These are phyloP conservation scores for Exophiala viscosa DNA, from an alignment of 2,329 filamentous ascomycete genomes.

Conservation along the genomic window DNA sequence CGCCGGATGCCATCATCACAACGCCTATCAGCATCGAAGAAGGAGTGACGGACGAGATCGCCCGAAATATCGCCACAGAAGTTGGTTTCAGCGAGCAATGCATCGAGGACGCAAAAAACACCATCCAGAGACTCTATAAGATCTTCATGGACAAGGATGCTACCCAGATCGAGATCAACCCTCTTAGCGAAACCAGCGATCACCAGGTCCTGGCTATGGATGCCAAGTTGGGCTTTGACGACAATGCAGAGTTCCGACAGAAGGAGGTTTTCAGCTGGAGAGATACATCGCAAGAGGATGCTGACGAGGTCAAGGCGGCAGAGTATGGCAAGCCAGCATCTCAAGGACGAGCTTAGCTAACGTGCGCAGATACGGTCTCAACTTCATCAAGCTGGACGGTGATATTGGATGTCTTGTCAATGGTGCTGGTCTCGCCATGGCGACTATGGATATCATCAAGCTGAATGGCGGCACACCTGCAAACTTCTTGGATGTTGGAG, in stretches of 20 bases:
- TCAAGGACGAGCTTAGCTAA: constrained; percentile 6
- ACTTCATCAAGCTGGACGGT: constrained; percentile 99
- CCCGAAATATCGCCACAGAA: constrained; percentile 80
- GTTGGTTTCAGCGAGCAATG: constrained; percentile 98
- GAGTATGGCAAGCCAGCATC: constrained; percentile 53
- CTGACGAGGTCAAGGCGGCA: constrained; percentile 95
- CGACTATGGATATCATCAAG: constrained; percentile 99
- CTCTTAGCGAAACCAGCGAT: constrained; percentile 94
- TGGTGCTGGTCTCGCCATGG: constrained; percentile 98
- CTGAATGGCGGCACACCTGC: constrained; percentile 92
- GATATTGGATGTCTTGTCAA: constrained; percentile 96
- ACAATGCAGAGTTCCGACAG: constrained; percentile 98
- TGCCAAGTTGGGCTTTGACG: constrained; percentile 97
- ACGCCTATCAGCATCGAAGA: constrained; percentile 90
- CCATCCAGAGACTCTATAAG: constrained; percentile 98
- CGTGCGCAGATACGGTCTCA: constrained; percentile 61
- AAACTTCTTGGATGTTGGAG: constrained; percentile 98
- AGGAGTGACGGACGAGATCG: constrained; percentile 94
- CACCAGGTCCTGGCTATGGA: constrained; percentile 99
- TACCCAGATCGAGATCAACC: constrained; percentile 99
- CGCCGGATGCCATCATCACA: constrained; percentile 90
- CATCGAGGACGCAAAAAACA: constrained; percentile 89
- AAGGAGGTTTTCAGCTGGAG: constrained; percentile 93
- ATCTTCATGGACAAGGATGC: constrained; percentile 98
- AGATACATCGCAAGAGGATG: constrained; percentile 91